These are phyloP conservation scores for Aspergillus sp. DNA, from an alignment of 2,329 filamentous ascomycete species.

Conservation along the genomic window DNA sequence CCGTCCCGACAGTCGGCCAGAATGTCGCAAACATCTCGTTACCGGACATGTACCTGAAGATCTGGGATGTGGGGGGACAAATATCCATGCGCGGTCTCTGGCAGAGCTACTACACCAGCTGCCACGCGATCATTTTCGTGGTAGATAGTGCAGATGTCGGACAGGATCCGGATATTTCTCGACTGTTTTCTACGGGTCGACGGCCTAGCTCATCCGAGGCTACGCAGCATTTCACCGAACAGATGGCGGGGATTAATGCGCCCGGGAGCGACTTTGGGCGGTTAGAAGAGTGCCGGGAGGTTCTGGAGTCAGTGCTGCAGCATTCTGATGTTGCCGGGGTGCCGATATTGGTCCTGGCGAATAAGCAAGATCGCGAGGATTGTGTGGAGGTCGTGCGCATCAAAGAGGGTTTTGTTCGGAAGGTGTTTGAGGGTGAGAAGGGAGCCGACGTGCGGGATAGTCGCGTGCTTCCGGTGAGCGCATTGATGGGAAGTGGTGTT, in stretches of 20 bases:
- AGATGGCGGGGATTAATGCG: slow-evolving; percentile 30
- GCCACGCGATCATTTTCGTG: slow-evolving; percentile 96
- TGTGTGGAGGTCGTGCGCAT: slow-evolving; percentile 96
- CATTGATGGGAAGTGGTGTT: slow-evolving; percentile 74
- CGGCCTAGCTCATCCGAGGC: slow-evolving; percentile 14
- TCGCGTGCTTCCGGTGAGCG: slow-evolving; percentile 82
- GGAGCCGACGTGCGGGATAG: slow-evolving; percentile 80
- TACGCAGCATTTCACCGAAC: slow-evolving; percentile 22
- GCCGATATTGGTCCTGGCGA: slow-evolving; percentile 83
- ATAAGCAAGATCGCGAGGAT: slow-evolving; percentile 96
- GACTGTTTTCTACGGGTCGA: slow-evolving; percentile 19
- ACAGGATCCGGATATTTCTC: slow-evolving; percentile 62
- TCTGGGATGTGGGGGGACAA: slow-evolving; percentile 97
- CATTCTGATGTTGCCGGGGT: slow-evolving; percentile 85
- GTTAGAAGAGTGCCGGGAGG: slow-evolving; percentile 79
- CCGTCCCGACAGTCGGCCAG: slow-evolving; percentile 93
- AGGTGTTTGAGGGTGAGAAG: slow-evolving; percentile 92
- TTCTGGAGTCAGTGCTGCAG: slow-evolving; percentile 83
- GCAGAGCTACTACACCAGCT: slow-evolving; percentile 91
- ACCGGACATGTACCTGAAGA: slow-evolving; percentile 92
- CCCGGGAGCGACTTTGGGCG: slow-evolving; percentile 42
- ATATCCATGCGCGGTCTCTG: slow-evolving; percentile 81
- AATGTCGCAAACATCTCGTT: slow-evolving; percentile 89
- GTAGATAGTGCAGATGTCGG: slow-evolving; percentile 93
- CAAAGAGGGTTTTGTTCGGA: slow-evolving; percentile 92